phyloP scores from a whole-genome alignment of 2,329 filamentous ascomycete genomes.

The Beauveria sp. region DNA sequence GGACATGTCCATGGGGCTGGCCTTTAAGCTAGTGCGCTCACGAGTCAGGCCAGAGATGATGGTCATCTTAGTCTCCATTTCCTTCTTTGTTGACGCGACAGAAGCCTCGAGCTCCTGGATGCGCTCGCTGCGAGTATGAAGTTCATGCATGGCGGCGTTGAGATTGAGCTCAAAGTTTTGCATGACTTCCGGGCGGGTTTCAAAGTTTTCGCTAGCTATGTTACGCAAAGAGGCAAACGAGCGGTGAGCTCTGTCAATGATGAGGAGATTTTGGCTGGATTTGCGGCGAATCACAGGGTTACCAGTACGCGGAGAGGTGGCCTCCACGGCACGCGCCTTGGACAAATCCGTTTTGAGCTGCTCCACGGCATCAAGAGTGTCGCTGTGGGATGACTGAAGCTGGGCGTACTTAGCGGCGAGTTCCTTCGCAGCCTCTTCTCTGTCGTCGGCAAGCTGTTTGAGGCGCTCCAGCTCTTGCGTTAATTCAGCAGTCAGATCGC shows the following conservation, averaged over 20 bases:
- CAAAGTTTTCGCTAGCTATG: slow-evolving; percentile 80
- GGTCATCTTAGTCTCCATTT: slow-evolving; percentile 94
- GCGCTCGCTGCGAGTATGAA: slow-evolving; percentile 78
- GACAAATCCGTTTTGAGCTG: slow-evolving; percentile 82
- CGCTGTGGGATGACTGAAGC: slow-evolving; percentile 73
- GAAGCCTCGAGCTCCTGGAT: slow-evolving; percentile 87
- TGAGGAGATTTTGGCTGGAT: slow-evolving; percentile 81
- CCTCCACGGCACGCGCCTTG: slow-evolving; percentile 59
- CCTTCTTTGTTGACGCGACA: slow-evolving; percentile 74
- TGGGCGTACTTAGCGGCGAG: slow-evolving; percentile 75
- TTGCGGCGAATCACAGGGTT: slow-evolving; percentile 83
- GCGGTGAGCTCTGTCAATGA: slow-evolving; percentile 82
- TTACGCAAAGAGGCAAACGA: slow-evolving; percentile 86
- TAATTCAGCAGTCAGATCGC: slow-evolving; percentile 30
- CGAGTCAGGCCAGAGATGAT: slow-evolving; percentile 92
- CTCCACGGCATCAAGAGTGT: slow-evolving; percentile 78
- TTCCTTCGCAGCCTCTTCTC: slow-evolving; percentile 65
- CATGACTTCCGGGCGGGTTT: slow-evolving; percentile 71
- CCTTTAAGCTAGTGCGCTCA: slow-evolving; percentile 83
- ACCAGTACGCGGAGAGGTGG: slow-evolving; percentile 54
- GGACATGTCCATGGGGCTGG: slow-evolving; percentile 80
- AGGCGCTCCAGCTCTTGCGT: slow-evolving; percentile 64
- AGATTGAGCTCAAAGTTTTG: slow-evolving; percentile 90
- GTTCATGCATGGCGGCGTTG: slow-evolving; percentile 85
- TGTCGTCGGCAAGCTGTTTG: slow-evolving; percentile 63